Base-by-base conservation (phyloP, 306 rosid species). In the Prunus mira region DNA sequence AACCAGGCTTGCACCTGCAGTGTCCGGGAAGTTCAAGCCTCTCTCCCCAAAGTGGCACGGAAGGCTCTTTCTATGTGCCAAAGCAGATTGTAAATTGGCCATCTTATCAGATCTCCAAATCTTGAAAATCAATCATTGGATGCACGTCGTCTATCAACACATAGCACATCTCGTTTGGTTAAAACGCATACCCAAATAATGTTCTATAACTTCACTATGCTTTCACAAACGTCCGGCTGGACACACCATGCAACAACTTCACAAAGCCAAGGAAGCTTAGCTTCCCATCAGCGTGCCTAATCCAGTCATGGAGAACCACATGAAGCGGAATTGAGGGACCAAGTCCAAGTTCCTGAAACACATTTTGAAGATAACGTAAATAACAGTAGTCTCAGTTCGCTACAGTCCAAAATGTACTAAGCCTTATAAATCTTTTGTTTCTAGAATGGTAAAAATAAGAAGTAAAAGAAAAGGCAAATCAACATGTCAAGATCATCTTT, bases 271-370 rank as follows among this genome's bases (percentile, higher is more conserved):
- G 97, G 43, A 38, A 38, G 43, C 43, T 38, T 6, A 38, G 43
- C 43, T 96, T 92, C 84, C 99, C 99, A 77, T 96, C 99, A 0
- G 97, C 92, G 93, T 96, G 99, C 76, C 96, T 86, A 75, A 96
- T 92, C 99, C 99, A 96, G 82, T 96, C 99, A 50, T 88, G 97
- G 28, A 96, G 97, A 83, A 96, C 98, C 18, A 87, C 97, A 25
- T 96, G 99, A 76, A 96, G 88, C 0, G 99, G 99, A 78, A 96
- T 96, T 18, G 97, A 89, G 20, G 99, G 99, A 51, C 99, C 98
- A 43, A 96, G 99, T 63, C 98, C 98, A 52, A 92, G 98, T 86
- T 96, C 98, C 99, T 92, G 83, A 65, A 81, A 78, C 72, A 69
- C 63, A 45, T 28, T 86, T 71, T 45, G n/a, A 51, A 73, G 9